Conservation (phyloP, 352 stramenopile genomes). For the Globisporangium alternatum region DNA sequence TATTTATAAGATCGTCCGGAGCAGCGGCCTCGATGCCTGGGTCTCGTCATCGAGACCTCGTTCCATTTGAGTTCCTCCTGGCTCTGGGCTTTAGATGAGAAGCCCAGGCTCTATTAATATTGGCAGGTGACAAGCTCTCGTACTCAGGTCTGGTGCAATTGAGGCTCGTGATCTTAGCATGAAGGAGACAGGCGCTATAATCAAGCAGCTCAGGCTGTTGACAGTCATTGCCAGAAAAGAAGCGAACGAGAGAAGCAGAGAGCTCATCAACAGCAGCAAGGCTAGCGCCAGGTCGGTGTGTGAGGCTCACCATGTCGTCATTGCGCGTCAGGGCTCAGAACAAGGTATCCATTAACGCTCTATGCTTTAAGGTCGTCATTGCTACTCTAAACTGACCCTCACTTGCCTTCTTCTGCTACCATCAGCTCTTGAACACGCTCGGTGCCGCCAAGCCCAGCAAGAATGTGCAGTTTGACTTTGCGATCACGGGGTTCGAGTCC, state of each 20-base stretch:
- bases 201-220: background rate
- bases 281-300: background rate
- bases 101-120: constrained; percentile 5
- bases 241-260: background rate
- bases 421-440: constrained; percentile 54
- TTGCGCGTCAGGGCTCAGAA: constrained; percentile 73
- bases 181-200: background rate
- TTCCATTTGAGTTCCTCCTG: background rate
- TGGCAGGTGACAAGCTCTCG: constrained; percentile 1
- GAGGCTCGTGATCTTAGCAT: background rate
- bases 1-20: background rate
- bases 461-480: constrained; percentile 73
- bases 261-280: constrained; percentile 1
- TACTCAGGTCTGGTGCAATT: background rate
- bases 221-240: constrained; percentile 6
- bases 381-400: background rate
- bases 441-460: constrained; percentile 72
- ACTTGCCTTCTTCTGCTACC: background rate
- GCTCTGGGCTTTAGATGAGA: background rate
- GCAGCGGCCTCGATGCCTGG: background rate
- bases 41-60: constrained; percentile 6
- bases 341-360: constrained; percentile 28
- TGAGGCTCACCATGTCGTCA: constrained; percentile 55
- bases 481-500: constrained; percentile 61
- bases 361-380: background rate